Evolutionary conservation across 768 basidiomycete species (phyloP), one percentile per base, ranked within the genome.

Genomic region (Dioszegia crocea): DNA sequence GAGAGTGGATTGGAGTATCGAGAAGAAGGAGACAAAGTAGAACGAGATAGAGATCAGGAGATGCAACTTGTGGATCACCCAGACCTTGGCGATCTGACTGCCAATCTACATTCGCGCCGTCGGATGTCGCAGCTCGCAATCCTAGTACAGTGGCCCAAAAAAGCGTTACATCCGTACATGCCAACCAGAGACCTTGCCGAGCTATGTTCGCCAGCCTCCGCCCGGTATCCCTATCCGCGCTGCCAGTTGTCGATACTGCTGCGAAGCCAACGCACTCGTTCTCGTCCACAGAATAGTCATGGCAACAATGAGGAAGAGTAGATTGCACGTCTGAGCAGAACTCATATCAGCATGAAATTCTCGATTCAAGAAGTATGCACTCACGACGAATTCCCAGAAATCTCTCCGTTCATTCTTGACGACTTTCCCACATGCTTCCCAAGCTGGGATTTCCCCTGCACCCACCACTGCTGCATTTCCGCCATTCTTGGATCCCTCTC

Each of bases 401-500:
- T 92, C 90, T 8, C 83, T 86, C 43, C 86, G 84, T 77, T 97
- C 92, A 60, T 84, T 81, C 19, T 80, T 77, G 44, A 88, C 81
- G 33, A 92, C 88, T 62, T 90, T 89, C 3, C 92, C 93, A 67
- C 93, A 97, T 3, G 91, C 85, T 71, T 91, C 87, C 91, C 91
- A 97, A 4, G 91, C 91, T 2, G 86, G 86, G 1, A 83, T 84
- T 77, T 80, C 79, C 17, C 79, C 78, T 16, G 61, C 78, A n/a
- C 79, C 78, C 14, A 60, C 53, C 29, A 60, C 55, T 31, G 61
- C 52, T 39, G 30, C 52, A 3, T 54, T 39, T 12, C 41, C 60
- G 19, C 21, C 43, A 11, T 26, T 21, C 27, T 48, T 49, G 26
- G 29, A 8, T 26, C 17, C 14, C 10, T 9, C n/a, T 6, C 31